A percentile compares a stretch with the other conserved stretches of the same genome.
Conservation (phyloP, 1,284 basidiomycete genomes). For the Ceratobasidium sp. region DNA sequence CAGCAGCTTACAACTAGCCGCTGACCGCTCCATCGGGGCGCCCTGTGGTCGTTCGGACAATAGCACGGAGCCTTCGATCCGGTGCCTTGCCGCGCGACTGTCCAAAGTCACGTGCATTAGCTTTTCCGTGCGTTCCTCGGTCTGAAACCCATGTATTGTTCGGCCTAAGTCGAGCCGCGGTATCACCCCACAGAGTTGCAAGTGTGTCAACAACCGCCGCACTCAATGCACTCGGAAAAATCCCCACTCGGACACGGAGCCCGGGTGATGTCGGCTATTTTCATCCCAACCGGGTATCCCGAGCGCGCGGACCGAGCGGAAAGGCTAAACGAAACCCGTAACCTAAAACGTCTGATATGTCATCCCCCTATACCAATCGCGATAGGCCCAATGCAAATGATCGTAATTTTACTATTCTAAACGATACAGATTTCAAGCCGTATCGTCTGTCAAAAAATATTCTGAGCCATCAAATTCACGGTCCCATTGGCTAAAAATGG, state of each 20-base stretch:
- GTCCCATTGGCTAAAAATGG: constrained; percentile 23
- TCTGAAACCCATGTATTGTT: too few species aligned
- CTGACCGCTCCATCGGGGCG: constrained; percentile 22
- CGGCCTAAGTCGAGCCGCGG: neutral
- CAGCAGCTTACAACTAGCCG: constrained; percentile 12
- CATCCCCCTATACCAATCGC: neutral
- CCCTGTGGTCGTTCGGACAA: constrained; percentile 30
- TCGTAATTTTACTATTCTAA: too few species aligned
- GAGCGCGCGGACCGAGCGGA: constrained; percentile 6
- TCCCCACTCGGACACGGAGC: constrained; percentile 5
- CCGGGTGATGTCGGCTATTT: constrained; percentile 22
- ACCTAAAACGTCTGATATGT: neutral
- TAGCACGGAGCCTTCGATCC: constrained; percentile 19
- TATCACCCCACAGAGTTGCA: neutral
- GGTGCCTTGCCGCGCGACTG: neutral
- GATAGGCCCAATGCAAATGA: neutral
- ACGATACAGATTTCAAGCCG: neutral
- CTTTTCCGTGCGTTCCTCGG: neutral
- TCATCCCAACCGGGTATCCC: constrained; percentile 8
- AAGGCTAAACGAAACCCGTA: constrained; percentile 24
- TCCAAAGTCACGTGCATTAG: neutral
- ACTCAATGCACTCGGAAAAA: neutral
- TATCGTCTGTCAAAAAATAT: constrained; percentile 3
- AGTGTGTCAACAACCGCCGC: too few species aligned
- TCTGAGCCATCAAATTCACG: constrained; percentile 32